A percentile compares a stretch with the other conserved stretches of the same genome.
These are phyloP conservation scores for Fragaria ananassa DNA, from an alignment of 306 rosid genomes.

Conservation along the genomic window DNA sequence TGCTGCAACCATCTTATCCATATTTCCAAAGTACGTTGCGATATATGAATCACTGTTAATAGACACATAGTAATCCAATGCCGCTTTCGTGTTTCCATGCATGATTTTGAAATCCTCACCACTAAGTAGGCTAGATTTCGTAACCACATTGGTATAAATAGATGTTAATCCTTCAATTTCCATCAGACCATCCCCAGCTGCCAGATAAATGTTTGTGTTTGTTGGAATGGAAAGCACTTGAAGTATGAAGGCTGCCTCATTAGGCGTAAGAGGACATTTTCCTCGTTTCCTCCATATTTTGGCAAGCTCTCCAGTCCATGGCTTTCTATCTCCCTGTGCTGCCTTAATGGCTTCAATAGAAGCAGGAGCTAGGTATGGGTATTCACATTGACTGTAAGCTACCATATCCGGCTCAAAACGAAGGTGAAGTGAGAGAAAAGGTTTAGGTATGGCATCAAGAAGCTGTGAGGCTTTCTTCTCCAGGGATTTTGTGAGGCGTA, in stretches of 20 bases:
- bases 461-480: constrained; percentile 83
- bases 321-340: constrained; percentile 70
- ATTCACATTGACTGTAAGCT: constrained; percentile 88
- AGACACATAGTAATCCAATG: constrained; percentile 82
- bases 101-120: constrained; percentile 74
- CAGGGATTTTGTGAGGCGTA: constrained; percentile 66
- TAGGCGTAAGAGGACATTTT: constrained; percentile 85
- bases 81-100: constrained; percentile 99
- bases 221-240: constrained; percentile 67
- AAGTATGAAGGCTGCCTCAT: constrained; percentile 76
- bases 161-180: constrained; percentile 70
- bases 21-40: constrained; percentile 89
- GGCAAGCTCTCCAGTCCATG: constrained; percentile 85
- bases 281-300: constrained; percentile 76
- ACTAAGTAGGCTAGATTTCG: constrained; percentile 74
- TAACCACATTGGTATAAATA: constrained; percentile 55
- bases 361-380: constrained; percentile 54
- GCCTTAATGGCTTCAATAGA: constrained; percentile 65
- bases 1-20: constrained; percentile 98
- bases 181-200: constrained; percentile 94
- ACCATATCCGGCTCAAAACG: constrained; percentile 97
- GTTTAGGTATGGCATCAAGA: constrained; percentile 87
- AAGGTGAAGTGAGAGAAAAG: constrained; percentile 83
- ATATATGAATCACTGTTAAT: constrained; percentile 80
- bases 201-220: constrained; percentile 71